Evolutionary conservation across 2,329 filamentous ascomycete genomes (phyloP), one percentile per base, ranked within the genome.

Genomic region (Lasiodiplodia theobromae): DNA sequence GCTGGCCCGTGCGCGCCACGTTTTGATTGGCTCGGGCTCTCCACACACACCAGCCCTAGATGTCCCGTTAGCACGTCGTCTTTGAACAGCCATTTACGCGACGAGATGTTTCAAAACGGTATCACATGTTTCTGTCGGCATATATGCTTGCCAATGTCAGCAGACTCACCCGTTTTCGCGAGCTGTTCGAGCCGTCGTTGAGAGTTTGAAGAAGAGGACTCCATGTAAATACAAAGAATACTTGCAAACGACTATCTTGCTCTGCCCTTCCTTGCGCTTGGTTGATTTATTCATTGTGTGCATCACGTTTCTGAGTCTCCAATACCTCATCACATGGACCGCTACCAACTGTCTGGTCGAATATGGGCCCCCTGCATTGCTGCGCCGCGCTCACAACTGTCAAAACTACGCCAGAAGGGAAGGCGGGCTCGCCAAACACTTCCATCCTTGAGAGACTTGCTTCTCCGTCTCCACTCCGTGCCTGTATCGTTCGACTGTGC

Each of bases 1-100:
- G 63, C 54, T 44, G 66, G 66, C 47, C 66, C 23, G 66, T 68
- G 66, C 66, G 56, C 47, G 34, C 53, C 28, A 28, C 16, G 44
- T 49, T 21, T 18, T 58, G 49, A 52, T 67, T 67, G 54, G 53
- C 44, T 31, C 53, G 25, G 7, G n/a, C 47, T 14, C 10, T 31
- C 44, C 44, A 18, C 44, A 28, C n/a, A 58, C 54, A 21, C 51
- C 53, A 56, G 28, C n/a, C 31, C 53, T 21, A 12, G 11, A 11
- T 14, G 21, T 53, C 51, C 31, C 51, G 16, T 23, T 4, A 53
- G 10, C 18, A 10, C 49, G 2, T 6, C 25, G 44, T 28, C 23
- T 28, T 28, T 53, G 23, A 11, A 28, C 40, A 28, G 16, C 12
- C 18, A 5, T 53, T 16, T 53, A 8, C 21, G 18, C 44, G 11